These are phyloP conservation scores for Ammopiptanthus mongolicus DNA, from an alignment of 306 rosid species.

Conservation along the genomic window DNA sequence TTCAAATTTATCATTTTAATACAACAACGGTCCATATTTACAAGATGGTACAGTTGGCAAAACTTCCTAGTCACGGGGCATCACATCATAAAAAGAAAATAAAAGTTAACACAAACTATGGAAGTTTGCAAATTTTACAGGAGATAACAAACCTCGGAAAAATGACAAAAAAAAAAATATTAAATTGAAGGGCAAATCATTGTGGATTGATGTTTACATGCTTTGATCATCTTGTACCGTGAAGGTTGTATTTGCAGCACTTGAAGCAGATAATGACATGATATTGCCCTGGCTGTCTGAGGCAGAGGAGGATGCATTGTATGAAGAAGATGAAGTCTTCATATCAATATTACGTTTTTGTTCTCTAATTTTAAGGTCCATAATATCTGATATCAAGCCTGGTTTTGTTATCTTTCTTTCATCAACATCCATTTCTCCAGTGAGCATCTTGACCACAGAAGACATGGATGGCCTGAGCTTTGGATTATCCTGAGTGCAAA, in stretches of 20 bases:
- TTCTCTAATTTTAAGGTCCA: constrained; percentile 66
- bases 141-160: constrained; percentile 16
- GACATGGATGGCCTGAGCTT: constrained; percentile 85
- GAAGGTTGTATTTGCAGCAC: constrained; percentile 37
- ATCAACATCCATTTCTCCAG: constrained; percentile 39
- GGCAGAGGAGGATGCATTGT: constrained; percentile 42
- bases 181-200: not conserved
- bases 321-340: constrained; percentile 29
- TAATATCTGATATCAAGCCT: constrained; percentile 74
- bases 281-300: constrained; percentile 40
- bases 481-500: constrained; percentile 79
- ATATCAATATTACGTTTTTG: constrained; percentile 10
- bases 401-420: constrained; percentile 62
- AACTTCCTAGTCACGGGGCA: not conserved
- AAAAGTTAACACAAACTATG: not conserved
- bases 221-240: constrained; percentile 33
- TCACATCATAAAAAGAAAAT: not conserved
- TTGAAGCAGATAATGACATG: constrained; percentile 40
- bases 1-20: not conserved
- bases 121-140: constrained; percentile 28
- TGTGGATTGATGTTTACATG: constrained; percentile 3
- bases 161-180: constrained; percentile 31
- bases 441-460: constrained; percentile 76
- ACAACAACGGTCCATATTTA: constrained; percentile 11
- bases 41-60: constrained; percentile 14